These are phyloP conservation scores for Thalassiosira mediterranea DNA, from an alignment of 352 stramenopile species.

Conservation along the genomic window DNA sequence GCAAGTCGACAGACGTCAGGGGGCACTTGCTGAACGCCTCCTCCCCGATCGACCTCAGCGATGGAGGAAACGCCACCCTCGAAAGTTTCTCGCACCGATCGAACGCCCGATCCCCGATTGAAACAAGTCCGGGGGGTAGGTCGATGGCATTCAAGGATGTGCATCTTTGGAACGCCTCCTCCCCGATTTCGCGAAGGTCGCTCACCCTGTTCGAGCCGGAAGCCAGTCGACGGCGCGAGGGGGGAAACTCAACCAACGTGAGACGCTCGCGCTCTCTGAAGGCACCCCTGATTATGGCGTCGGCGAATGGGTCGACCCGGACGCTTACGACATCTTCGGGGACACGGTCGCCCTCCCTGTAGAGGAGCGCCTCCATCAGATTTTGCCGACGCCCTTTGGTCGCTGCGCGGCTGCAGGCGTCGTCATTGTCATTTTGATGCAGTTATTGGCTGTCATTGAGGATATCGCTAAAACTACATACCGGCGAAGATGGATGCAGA, in stretches of 20 bases:
- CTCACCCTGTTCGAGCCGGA: not conserved
- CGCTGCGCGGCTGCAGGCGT: not conserved
- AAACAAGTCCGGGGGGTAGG: constrained; percentile 5
- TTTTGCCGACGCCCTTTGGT: not conserved
- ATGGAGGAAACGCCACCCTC: not conserved
- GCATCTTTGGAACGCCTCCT: constrained; percentile 9
- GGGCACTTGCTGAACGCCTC: not conserved
- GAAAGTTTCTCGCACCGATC: not conserved
- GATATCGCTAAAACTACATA: no score
- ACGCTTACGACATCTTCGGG: constrained; percentile 14
- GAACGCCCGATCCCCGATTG: constrained; percentile 9
- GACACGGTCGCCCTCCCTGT: not conserved
- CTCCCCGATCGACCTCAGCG: not conserved
- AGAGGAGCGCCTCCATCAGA: constrained; percentile 7
- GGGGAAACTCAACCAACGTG: constrained; percentile 1
- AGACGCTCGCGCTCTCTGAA: not conserved
- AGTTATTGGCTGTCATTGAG: no score
- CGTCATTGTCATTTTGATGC: no score
- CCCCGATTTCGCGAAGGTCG: no score
- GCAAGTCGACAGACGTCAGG: constrained; percentile 7
- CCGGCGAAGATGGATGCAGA: no score
- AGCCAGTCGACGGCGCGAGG: no score
- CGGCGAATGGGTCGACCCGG: constrained; percentile 12
- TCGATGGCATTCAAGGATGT: constrained; percentile 5
- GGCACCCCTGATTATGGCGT: not conserved